Percentiles rank a stretch among this genome's conserved stretches.
These are phyloP conservation scores for Aspergillus sergii DNA, from an alignment of 2,329 filamentous ascomycete genomes.

Conservation along the genomic window DNA sequence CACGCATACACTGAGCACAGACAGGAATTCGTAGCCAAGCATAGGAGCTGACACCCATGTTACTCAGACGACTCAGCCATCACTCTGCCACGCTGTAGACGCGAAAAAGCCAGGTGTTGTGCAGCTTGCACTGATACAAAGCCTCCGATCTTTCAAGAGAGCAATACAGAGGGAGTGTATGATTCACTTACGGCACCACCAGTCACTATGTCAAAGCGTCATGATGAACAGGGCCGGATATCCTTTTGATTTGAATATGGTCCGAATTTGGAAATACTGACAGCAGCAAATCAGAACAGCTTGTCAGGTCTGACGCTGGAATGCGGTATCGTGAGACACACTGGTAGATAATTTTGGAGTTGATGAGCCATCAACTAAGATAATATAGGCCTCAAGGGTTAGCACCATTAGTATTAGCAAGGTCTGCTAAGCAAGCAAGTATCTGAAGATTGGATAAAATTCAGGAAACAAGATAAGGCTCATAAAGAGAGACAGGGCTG, in stretches of 20 bases:
- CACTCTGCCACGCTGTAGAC: not conserved
- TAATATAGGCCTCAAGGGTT: not conserved
- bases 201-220: not conserved
- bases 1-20: not conserved
- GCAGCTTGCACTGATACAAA: not conserved
- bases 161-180: not conserved
- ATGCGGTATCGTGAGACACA: not conserved
- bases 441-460: not conserved
- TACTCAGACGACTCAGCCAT: conserved; percentile 1
- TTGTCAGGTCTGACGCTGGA: not conserved
- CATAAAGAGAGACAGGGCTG: not conserved
- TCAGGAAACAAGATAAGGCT: not conserved
- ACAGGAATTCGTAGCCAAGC: not conserved
- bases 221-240: not conserved
- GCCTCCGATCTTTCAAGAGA: not conserved
- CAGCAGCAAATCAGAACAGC: not conserved
- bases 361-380: not conserved
- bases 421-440: not conserved
- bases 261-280: not conserved
- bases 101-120: not conserved
- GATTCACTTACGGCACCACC: not conserved
- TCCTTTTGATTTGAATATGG: not conserved
- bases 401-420: not conserved
- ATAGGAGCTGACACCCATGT: not conserved
- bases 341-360: not conserved